Conservation (phyloP, 2,329 filamentous ascomycete species). For the Aspergillus sp. region DNA sequence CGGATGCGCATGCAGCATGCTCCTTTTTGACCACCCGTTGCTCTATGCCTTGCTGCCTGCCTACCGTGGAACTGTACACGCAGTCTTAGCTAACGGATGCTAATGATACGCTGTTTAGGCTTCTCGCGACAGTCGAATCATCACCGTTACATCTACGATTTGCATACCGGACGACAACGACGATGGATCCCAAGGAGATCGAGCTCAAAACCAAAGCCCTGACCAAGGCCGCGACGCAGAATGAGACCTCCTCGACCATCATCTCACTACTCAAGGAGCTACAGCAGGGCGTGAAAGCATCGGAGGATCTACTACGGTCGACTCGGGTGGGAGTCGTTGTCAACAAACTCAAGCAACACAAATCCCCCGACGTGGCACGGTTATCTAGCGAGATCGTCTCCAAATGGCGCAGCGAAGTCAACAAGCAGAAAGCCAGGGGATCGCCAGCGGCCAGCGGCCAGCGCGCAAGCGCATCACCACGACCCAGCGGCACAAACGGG, state of each 20-base stretch:
- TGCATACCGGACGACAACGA: constrained; percentile 5
- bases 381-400: constrained; percentile 73
- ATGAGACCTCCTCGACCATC: constrained; percentile 65
- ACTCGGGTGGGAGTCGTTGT: constrained; percentile 89
- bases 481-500: constrained; percentile 45
- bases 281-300: constrained; percentile 71
- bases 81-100: background rate
- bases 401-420: constrained; percentile 49
- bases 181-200: constrained; percentile 76
- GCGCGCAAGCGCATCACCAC: constrained; percentile 31
- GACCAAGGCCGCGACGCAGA: constrained; percentile 65
- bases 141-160: background rate
- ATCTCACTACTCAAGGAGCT: constrained; percentile 68
- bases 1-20: background rate
- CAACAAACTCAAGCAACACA: constrained; percentile 75
- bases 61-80: too few relatives aligned
- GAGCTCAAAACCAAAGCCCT: constrained; percentile 68
- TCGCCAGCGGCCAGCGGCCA: constrained; percentile 30
- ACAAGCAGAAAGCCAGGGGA: constrained; percentile 40
- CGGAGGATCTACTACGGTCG: constrained; percentile 79
- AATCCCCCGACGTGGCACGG: constrained; percentile 61
- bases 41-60: background rate
- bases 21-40: background rate
- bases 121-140: background rate
- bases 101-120: background rate